phyloP scores from a whole-genome alignment of 257 asterid species.

The Haberlea rhodopensis region DNA sequence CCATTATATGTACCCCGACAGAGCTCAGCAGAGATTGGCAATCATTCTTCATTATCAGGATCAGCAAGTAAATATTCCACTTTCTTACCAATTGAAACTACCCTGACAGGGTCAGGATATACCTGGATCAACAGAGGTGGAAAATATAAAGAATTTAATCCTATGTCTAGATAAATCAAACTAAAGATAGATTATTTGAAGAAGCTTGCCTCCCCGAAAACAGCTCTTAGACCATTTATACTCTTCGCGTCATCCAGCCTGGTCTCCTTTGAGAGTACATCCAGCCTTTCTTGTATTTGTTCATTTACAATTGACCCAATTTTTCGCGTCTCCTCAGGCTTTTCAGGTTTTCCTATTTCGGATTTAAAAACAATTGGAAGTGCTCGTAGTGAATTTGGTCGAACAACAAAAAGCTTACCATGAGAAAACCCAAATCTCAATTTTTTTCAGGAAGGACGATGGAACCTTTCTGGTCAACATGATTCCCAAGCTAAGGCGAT shows the following conservation, averaged over 20 bases:
- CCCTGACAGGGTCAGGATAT: no score
- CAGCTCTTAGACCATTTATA: no score
- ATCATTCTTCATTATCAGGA: constrained; percentile 76
- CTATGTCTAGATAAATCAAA: not conserved
- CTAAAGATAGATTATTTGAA: not conserved
- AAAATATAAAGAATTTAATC: constrained; percentile 18
- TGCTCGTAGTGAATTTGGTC: constrained; percentile 8
- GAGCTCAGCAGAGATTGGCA: constrained; percentile 78
- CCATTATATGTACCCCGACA: constrained; percentile 71
- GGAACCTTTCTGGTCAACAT: no score
- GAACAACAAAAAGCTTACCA: constrained; percentile 47
- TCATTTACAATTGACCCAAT: constrained; percentile 88
- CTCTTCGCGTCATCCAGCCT: constrained; percentile 72
- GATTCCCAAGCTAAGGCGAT: constrained; percentile 85
- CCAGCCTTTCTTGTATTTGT: constrained; percentile 76
- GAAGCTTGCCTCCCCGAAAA: no score
- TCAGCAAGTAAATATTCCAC: no score
- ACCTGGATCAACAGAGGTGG: constrained; percentile 41
- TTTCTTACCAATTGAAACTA: no score
- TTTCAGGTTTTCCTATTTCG: constrained; percentile 86
- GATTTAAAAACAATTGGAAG: constrained; percentile 22
- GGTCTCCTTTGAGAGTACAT: constrained; percentile 75
- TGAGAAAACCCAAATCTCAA: constrained; percentile 96
- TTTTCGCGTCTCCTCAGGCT: constrained; percentile 74
- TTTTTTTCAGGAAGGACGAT: constrained; percentile 94